Percentiles rank a stretch among this genome's conserved stretches.
These are phyloP conservation scores for Ettlia oleoabundans DNA, from an alignment of 139 green algal genomes.

Conservation along the genomic window DNA sequence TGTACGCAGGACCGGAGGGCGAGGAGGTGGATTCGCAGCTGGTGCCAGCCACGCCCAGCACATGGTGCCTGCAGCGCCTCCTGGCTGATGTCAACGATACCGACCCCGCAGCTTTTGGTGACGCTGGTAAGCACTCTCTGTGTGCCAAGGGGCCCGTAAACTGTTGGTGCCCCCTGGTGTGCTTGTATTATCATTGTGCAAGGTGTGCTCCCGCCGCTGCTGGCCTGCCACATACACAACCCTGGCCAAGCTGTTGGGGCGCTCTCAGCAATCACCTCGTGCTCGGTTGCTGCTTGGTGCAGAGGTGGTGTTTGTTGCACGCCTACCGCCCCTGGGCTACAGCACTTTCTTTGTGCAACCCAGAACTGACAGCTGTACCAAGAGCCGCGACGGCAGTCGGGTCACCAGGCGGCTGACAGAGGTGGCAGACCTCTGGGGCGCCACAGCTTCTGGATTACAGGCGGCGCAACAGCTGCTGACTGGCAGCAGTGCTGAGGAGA, in stretches of 20 bases:
- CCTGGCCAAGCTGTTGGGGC: too few relatives aligned
- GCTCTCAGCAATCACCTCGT: too few relatives aligned
- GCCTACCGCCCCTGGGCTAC: constrained; percentile 66
- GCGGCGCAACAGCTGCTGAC: background rate
- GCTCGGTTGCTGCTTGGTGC: background rate
- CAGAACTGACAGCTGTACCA: background rate
- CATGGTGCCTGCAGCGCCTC: constrained; percentile 49
- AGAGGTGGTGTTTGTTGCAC: constrained; percentile 61
- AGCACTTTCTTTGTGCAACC: constrained; percentile 42
- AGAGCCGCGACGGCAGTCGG: background rate
- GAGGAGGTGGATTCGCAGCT: constrained; percentile 49
- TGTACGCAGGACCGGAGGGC: constrained; percentile 54
- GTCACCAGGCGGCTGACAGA: background rate
- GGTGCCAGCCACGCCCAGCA: constrained; percentile 45
- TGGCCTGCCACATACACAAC: too few relatives aligned
- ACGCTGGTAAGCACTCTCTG: constrained; percentile 17
- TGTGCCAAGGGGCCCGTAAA: too few relatives aligned
- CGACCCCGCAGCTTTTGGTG: constrained; percentile 1
- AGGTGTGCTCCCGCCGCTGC: too few relatives aligned
- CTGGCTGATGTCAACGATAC: constrained; percentile 33
- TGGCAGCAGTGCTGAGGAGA: background rate
- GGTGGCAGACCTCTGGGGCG: too few relatives aligned
- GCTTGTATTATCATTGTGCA: too few relatives aligned
- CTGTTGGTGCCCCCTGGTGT: too few relatives aligned
- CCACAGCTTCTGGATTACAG: too few relatives aligned